phyloP scores from a whole-genome alignment of 202 grass and related monocot species.

The Panicum hallii region DNA sequence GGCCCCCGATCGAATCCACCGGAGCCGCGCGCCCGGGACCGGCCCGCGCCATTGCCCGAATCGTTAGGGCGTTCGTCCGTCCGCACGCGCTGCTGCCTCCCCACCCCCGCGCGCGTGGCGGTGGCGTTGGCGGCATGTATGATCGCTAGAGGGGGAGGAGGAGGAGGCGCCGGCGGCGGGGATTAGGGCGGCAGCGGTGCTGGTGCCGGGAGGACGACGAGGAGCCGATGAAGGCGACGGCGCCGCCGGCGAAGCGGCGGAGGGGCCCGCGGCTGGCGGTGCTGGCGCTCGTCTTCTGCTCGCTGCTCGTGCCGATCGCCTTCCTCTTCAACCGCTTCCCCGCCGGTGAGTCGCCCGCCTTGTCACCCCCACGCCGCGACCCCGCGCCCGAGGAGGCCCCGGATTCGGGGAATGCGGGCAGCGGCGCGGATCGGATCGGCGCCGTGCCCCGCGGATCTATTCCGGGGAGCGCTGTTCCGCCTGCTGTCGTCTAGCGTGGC shows the following conservation, averaged over 20 bases:
- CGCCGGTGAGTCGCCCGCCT: constrained; percentile 52
- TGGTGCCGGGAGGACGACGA: constrained; percentile 30
- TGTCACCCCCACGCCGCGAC: not conserved
- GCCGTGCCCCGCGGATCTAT: constrained; percentile 50
- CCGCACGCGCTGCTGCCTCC: constrained; percentile 24
- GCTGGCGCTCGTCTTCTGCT: constrained; percentile 92
- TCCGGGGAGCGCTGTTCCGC: constrained; percentile 22
- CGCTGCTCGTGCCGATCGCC: constrained; percentile 93
- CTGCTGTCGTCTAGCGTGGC: constrained; percentile 43
- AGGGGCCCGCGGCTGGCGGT: constrained; percentile 80
- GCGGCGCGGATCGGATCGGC: constrained; percentile 58
- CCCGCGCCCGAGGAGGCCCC: not conserved
- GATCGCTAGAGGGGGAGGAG: constrained; percentile 48
- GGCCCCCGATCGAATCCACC: constrained; percentile 50
- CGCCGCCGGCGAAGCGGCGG: constrained; percentile 80
- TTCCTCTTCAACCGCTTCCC: constrained; percentile 93
- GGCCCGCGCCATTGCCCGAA: constrained; percentile 43
- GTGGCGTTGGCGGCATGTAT: constrained; percentile 50
- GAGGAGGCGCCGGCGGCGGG: not conserved
- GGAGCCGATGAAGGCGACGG: constrained; percentile 76
- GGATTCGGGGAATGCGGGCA: constrained; percentile 54
- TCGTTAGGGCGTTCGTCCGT: constrained; percentile 58
- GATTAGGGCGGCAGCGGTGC: constrained; percentile 31
- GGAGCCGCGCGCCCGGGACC: constrained; percentile 20
- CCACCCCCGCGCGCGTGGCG: constrained; percentile 14